phyloP scores from a whole-genome alignment of 2,329 filamentous ascomycete species.

The Fusarium coicis region DNA sequence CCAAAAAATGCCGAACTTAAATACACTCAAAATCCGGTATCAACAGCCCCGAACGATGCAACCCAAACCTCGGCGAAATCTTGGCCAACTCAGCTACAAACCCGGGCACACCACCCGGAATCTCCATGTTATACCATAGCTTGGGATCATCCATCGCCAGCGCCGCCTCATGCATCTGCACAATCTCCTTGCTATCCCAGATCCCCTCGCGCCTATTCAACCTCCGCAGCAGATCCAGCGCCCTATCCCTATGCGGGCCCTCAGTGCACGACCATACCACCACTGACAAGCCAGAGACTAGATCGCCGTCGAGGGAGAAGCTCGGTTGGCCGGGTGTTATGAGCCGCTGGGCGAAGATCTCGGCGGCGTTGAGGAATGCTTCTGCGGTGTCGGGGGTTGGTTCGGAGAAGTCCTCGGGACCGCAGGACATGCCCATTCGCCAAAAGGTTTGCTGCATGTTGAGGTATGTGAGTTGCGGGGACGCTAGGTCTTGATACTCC shows the following conservation, averaged over 20 bases:
- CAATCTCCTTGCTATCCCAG: slow-evolving; percentile 38
- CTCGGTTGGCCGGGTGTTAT: slow-evolving; percentile 2
- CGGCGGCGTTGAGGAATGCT: slow-evolving; percentile 11
- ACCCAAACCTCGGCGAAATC: neutral
- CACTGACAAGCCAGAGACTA: slow-evolving; percentile 19
- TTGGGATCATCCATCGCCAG: slow-evolving; percentile 1
- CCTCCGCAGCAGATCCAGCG: slow-evolving; percentile 18
- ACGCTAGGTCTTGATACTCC: neutral
- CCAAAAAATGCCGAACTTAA: neutral
- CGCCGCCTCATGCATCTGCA: slow-evolving; percentile 30
- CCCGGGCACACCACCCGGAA: slow-evolving; percentile 17
- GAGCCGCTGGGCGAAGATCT: neutral
- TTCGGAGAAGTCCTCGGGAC: neutral
- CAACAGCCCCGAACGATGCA: neutral
- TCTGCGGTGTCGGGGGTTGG: neutral
- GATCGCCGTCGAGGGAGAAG: slow-evolving; percentile 22
- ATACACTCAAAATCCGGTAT: neutral
- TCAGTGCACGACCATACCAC: neutral
- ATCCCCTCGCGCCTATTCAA: slow-evolving; percentile 36
- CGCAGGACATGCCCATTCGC: slow-evolving; percentile 7
- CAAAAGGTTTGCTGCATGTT: slow-evolving; percentile 25
- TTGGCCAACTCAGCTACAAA: slow-evolving; percentile 12
- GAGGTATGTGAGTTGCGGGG: slow-evolving; percentile 7
- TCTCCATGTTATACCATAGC: slow-evolving; percentile 6
- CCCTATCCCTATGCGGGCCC: neutral